A percentile compares a stretch with the other conserved stretches of the same genome.
Evolutionary conservation across 1,284 basidiomycete species (phyloP).

Genomic region (Takashimella tepidaria): DNA sequence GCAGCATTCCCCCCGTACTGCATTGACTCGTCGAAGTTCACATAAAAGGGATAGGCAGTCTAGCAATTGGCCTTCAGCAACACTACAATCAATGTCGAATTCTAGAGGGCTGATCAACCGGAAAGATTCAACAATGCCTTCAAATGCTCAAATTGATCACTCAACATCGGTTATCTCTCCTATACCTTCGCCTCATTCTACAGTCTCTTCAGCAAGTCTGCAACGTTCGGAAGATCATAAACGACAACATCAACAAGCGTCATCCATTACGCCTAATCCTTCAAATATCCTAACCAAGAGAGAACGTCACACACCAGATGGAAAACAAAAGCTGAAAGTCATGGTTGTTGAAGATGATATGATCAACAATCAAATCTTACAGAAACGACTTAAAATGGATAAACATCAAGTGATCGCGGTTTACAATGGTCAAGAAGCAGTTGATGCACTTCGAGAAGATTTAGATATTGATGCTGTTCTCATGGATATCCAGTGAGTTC

Average conservation of each 20-base stretch:
- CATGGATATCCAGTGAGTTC: constrained; percentile 75
- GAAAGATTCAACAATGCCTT: not conserved
- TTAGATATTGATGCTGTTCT: constrained; percentile 62
- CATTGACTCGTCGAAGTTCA: not conserved
- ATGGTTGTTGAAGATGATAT: constrained; percentile 69
- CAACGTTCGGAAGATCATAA: too few relatives aligned
- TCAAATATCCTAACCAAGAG: not conserved
- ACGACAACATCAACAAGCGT: not conserved
- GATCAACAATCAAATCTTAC: constrained; percentile 69
- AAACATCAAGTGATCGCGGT: constrained; percentile 64
- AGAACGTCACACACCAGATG: constrained; percentile 6
- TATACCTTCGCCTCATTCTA: not conserved
- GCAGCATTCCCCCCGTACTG: not conserved
- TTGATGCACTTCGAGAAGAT: constrained; percentile 60
- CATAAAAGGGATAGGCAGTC: not conserved
- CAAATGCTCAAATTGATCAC: not conserved
- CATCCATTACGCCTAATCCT: not conserved
- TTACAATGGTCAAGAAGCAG: constrained; percentile 71
- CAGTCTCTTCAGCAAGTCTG: too few relatives aligned
- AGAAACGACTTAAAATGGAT: constrained; percentile 62
- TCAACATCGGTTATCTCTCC: not conserved
- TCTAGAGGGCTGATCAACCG: not conserved
- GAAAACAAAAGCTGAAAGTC: constrained; percentile 52
- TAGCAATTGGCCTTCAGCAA: not conserved
- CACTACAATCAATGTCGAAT: not conserved